Base-by-base conservation (phyloP, 2,329 filamentous ascomycete genomes). In the Alternaria metachromatica region DNA sequence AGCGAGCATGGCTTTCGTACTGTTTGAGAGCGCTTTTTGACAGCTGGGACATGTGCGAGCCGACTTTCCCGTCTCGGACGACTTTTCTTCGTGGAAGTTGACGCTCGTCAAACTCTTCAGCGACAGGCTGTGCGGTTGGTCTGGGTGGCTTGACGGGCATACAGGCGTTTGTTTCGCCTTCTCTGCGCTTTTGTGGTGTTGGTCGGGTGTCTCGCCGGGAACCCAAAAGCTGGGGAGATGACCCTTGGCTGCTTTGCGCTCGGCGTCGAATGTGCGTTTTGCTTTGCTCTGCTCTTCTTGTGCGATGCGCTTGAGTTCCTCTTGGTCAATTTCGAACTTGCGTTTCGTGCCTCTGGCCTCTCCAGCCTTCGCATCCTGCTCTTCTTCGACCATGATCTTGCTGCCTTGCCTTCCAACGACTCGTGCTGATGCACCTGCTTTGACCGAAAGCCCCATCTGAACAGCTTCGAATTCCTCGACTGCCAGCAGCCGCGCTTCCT, bases 181-280 rank as follows among this genome's bases (percentile, higher is more conserved):
- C 67, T 74, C 69, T 3, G 68, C 63, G 49, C 72, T 82, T 50
- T 87, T 87, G 41, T 85, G 87, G 59, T 81, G 76, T 15, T 74
- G 62, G 0, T 85, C 85, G 1, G 93, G 93, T 0, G 92, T 96
- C 61, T 95, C 87, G 0, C 91, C 92, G 0, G 94, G 95, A 1
- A 95, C 91, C 96, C 95, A 98, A 82, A 98, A 98, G 0, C 93
- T 96, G 0, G 93, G 92, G 0, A 97, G 82, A 15, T 87, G 86
- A 1, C 88, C 87, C 79, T 91, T 92, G 9, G 87, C 84, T 75
- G 89, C 80, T 58, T 77, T 78, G 76, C 90, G 92, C 78, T 96
- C 92, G 45, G 88, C 87, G 56, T 92, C 89, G 61, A 96, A 86
- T 20, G 89, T 88, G 64, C 86, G 89, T 72, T 90, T 89, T 21